Evolutionary conservation across 75 land plant species (phyloP).

Genomic region (Larix kaempferi): DNA sequence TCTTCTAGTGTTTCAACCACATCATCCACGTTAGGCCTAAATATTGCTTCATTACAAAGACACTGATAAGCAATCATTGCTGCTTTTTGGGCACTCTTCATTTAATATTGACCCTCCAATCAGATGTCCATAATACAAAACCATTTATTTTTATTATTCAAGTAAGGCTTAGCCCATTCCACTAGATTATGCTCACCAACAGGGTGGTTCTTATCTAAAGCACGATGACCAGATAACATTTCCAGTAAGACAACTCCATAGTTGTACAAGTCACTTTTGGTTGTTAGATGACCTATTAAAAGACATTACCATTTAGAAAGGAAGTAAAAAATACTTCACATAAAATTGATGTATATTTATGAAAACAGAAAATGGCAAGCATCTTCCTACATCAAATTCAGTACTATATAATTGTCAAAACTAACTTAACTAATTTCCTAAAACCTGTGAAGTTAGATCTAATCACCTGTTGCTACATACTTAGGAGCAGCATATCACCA

Average conservation of each 20-base stretch:
- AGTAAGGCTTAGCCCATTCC: slow-evolving; percentile 67
- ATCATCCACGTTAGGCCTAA: slow-evolving; percentile 54
- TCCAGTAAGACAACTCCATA: slow-evolving; percentile 77
- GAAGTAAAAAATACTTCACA: background rate
- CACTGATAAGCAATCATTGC: slow-evolving; percentile 49
- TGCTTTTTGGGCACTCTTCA: slow-evolving; percentile 39
- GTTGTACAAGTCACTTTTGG: slow-evolving; percentile 68
- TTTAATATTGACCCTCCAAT: slow-evolving; percentile 64
- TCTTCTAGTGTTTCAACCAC: slow-evolving; percentile 50
- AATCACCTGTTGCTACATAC: slow-evolving; percentile 57
- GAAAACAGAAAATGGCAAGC: background rate
- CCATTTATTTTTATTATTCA: slow-evolving; percentile 58
- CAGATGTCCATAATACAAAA: slow-evolving; percentile 62
- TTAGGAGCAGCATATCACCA: slow-evolving; percentile 81
- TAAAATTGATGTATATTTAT: background rate
- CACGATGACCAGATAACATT: slow-evolving; percentile 58
- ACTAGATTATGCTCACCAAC: slow-evolving; percentile 57
- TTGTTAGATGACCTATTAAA: slow-evolving; percentile 42
- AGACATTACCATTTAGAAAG: background rate
- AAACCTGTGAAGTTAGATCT: slow-evolving; percentile 5
- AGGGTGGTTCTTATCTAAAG: slow-evolving; percentile 48
- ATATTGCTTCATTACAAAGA: slow-evolving; percentile 35
- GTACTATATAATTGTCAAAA: background rate
- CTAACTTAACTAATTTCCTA: background rate
- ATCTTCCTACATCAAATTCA: background rate